phyloP scores from a whole-genome alignment of 2,329 filamentous ascomycete species.

The Lomentospora prolificans region DNA sequence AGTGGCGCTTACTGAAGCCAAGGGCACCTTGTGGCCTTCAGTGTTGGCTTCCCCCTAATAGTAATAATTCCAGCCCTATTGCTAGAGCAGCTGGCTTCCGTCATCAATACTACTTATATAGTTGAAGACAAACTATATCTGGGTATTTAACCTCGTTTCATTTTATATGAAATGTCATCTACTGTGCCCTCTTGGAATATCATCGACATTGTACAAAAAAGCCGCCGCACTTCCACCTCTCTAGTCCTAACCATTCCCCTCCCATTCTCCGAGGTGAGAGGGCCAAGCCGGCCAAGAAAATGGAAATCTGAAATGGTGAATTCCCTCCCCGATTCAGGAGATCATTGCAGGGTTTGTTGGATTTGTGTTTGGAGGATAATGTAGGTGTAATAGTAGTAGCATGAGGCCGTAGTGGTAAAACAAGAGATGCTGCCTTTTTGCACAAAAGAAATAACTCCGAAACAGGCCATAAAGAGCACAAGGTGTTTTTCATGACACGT shows the following conservation, averaged over 20 bases:
- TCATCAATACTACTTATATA: no score
- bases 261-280: not conserved
- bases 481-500: not conserved
- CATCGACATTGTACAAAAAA: not conserved
- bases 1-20: not conserved
- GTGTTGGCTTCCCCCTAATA: no score
- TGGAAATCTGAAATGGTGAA: not conserved
- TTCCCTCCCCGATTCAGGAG: not conserved
- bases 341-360: not conserved
- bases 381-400: not conserved
- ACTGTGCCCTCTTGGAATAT: not conserved
- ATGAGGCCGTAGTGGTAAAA: not conserved
- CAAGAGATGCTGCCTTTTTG: not conserved
- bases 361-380: no score
- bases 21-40: no score
- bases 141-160: constrained; percentile 1
- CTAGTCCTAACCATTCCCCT: not conserved
- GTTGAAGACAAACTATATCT: no score
- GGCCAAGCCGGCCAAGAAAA: not conserved
- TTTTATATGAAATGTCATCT: constrained; percentile 2
- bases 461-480: not conserved
- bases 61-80: no score
- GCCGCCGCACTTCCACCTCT: not conserved
- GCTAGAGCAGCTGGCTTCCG: no score
- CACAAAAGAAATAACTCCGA: not conserved